Percentiles rank a stretch among this genome's conserved stretches.
phyloP scores from a whole-genome alignment of 441 rosid species.

The Corymbia calophylla region DNA sequence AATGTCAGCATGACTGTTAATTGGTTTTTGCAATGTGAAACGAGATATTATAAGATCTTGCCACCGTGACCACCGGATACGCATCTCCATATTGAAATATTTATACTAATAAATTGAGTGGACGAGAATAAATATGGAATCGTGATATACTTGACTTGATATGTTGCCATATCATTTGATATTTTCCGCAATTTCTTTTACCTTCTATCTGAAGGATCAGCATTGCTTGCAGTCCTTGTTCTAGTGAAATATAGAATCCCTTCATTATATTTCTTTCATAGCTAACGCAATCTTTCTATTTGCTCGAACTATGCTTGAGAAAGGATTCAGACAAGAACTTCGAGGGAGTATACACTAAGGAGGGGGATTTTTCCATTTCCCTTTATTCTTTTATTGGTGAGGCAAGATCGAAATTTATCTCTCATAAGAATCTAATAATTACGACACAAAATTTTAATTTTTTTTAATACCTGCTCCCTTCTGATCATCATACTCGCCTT shows the following conservation, averaged over 20 bases:
- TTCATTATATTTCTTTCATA: neutral
- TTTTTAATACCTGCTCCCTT: neutral
- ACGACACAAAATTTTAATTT: neutral
- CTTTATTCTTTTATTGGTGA: no score
- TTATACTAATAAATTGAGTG: no score
- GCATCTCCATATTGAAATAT: no score
- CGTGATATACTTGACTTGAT: neutral
- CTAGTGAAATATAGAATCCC: neutral
- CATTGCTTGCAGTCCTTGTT: neutral
- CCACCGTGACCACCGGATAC: no score
- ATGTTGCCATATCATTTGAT: no score
- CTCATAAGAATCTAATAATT: neutral
- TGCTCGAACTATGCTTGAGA: neutral
- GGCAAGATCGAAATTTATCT: neutral
- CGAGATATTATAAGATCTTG: no score
- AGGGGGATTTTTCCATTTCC: neutral
- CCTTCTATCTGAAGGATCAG: neutral
- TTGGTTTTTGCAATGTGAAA: no score
- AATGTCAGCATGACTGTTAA: no score
- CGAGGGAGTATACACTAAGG: neutral
- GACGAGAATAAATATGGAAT: no score
- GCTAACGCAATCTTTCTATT: neutral
- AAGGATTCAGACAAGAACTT: neutral
- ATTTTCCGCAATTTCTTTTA: no score
- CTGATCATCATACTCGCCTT: neutral